These are phyloP conservation scores for Geotrichum ghanense DNA, from an alignment of 805 yeast genomes.

Conservation along the genomic window DNA sequence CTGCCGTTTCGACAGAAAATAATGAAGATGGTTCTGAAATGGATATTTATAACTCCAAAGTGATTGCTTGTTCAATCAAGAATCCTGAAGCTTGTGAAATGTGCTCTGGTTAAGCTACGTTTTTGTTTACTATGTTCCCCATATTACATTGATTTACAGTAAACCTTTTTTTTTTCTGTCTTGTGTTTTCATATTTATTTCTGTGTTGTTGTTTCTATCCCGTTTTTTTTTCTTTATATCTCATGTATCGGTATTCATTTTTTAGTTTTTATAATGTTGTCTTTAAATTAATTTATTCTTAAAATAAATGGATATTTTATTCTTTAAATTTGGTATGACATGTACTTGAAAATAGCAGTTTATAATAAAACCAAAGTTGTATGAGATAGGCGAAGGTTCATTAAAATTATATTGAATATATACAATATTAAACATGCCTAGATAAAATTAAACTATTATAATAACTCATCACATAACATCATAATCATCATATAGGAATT, in stretches of 20 bases:
- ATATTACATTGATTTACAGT: background rate
- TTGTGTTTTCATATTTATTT: no score
- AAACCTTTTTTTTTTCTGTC: background rate
- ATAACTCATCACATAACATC: no score
- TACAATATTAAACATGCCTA: no score
- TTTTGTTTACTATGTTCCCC: background rate
- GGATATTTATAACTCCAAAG: constrained; percentile 87
- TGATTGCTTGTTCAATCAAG: constrained; percentile 90
- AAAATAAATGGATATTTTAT: no score
- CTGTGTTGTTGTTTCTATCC: background rate
- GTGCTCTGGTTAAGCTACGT: constrained; percentile 75
- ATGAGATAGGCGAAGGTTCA: no score
- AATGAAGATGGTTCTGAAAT: constrained; percentile 35
- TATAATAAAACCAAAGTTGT: no score
- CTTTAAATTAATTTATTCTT: background rate
- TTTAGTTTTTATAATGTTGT: constrained; percentile 6
- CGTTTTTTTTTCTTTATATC: no score
- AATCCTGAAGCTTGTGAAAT: constrained; percentile 97
- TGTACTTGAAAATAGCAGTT: no score
- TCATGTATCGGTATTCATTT: background rate
- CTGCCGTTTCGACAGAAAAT: constrained; percentile 26
- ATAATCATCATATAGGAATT: no score
- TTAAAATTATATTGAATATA: no score
- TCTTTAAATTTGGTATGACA: no score
- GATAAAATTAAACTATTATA: no score